Evolutionary conservation across 768 basidiomycete species (phyloP).

Genomic region (Leccinum olivaceopallidum): DNA sequence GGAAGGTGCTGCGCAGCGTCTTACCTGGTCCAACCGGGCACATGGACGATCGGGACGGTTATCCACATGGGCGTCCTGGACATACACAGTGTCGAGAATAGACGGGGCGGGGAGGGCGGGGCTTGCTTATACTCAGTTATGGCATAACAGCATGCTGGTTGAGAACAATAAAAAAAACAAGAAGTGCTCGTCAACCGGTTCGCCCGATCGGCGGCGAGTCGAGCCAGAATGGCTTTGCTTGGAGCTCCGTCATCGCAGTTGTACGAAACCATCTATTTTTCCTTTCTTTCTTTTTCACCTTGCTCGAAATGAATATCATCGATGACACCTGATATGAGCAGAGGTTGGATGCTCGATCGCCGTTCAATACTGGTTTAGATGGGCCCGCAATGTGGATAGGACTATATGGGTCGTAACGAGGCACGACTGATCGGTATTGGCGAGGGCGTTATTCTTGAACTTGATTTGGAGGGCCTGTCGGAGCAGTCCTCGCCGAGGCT

Average conservation of each 20-base stretch:
- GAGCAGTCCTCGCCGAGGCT: too few species aligned
- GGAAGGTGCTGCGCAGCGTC: neutral
- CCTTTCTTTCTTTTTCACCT: neutral
- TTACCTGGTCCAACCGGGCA: neutral
- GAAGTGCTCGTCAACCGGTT: neutral
- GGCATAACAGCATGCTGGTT: neutral
- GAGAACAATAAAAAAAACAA: neutral
- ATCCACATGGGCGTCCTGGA: neutral
- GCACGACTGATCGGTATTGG: neutral
- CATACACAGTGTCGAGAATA: neutral
- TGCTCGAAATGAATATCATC: neutral
- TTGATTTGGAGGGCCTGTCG: neutral
- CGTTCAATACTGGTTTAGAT: neutral
- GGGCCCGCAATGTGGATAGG: neutral
- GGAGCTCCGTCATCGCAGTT: neutral
- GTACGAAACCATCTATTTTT: neutral
- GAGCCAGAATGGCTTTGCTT: neutral
- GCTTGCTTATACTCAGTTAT: constrained; percentile 3
- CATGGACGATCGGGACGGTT: neutral
- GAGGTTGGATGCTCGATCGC: neutral
- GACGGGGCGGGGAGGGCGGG: neutral
- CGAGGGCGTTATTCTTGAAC: neutral
- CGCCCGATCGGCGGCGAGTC: neutral
- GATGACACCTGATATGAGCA: neutral
- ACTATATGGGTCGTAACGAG: constrained; percentile 2